These are phyloP conservation scores for Coemansia aciculifera DNA, from an alignment of 192 early-diverging fungal genomes.

Conservation along the genomic window DNA sequence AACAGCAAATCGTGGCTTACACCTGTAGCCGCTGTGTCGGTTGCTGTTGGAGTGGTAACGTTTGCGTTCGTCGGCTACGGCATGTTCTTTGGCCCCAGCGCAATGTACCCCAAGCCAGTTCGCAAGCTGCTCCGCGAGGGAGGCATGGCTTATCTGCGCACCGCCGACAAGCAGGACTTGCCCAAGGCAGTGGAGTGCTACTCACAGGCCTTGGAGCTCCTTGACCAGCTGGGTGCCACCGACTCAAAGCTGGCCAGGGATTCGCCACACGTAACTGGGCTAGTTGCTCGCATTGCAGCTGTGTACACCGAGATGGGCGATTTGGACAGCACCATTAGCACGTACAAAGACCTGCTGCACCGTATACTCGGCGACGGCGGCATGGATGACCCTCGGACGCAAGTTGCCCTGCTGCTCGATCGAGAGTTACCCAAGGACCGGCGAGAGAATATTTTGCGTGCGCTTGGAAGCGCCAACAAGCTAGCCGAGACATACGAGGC, in stretches of 20 bases:
- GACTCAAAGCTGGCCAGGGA: conserved; percentile 32
- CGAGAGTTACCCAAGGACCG: conserved; percentile 9
- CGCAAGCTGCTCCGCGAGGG: conserved; percentile 47
- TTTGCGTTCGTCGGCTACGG: conserved; percentile 32
- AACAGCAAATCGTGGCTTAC: conserved; percentile 19
- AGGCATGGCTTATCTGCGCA: conserved; percentile 39
- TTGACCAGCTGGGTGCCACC: conserved; percentile 31
- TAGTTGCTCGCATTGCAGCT: conserved; percentile 39
- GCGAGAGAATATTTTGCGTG: conserved; percentile 37
- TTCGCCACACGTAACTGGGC: conserved; percentile 43
- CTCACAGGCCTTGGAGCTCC: conserved; percentile 24
- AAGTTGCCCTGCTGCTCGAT: conserved; percentile 35
- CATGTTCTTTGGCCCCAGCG: conserved; percentile 35
- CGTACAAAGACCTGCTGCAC: conserved; percentile 40
- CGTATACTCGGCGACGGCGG: conserved; percentile 41
- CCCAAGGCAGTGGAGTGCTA: conserved; percentile 47
- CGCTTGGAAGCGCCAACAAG: conserved; percentile 50
- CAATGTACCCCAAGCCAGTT: conserved; percentile 32
- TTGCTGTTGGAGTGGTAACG: conserved; percentile 2
- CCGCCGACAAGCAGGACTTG: conserved; percentile 46
- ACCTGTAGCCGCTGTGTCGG: conserved; percentile 6
- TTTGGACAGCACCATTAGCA: conserved; percentile 34
- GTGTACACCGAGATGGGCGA: conserved; percentile 51
- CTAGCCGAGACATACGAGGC: conserved; percentile 50
- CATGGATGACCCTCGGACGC: conserved; percentile 38